Percentiles rank a stretch among this genome's conserved stretches.
Evolutionary conservation across 371 early-diverging fungal species (phyloP).

Genomic region (Mortierella sp.): DNA sequence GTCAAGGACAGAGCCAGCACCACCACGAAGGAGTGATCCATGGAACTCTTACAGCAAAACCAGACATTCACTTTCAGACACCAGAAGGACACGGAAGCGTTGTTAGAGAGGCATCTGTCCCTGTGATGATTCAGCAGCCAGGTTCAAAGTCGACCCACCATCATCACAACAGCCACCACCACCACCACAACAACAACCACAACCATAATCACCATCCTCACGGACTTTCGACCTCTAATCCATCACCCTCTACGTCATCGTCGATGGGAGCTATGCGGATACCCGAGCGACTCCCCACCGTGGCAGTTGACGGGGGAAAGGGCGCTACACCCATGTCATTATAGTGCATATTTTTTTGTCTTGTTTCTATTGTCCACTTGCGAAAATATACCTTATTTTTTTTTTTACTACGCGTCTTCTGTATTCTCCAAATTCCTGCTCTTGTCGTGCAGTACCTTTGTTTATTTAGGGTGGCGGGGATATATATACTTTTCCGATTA

Average conservation of each 20-base stretch:
- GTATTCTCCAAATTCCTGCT: neutral
- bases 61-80: conserved; percentile 15
- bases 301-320: conserved; percentile 43
- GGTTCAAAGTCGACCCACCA: neutral
- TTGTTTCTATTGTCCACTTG: neutral
- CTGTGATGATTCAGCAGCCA: conserved; percentile 31
- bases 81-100: conserved; percentile 6
- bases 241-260: conserved; percentile 21
- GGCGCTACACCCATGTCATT: conserved; percentile 41
- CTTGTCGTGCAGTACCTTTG: neutral
- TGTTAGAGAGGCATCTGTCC: conserved; percentile 28
- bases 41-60: conserved; percentile 1
- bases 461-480: neutral
- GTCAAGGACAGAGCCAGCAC: conserved; percentile 1
- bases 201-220: neutral
- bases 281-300: conserved; percentile 36
- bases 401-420: neutral
- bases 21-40: neutral
- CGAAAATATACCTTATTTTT: neutral
- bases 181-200: neutral
- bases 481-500: conserved; percentile 21
- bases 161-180: conserved; percentile 14
- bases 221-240: conserved; percentile 34
- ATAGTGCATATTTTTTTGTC: conserved; percentile 8
- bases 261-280: conserved; percentile 37